Evolutionary conservation across 768 basidiomycete genomes (phyloP), one percentile per base, ranked within the genome.

Genomic region (Collybiopsis confluens): DNA sequence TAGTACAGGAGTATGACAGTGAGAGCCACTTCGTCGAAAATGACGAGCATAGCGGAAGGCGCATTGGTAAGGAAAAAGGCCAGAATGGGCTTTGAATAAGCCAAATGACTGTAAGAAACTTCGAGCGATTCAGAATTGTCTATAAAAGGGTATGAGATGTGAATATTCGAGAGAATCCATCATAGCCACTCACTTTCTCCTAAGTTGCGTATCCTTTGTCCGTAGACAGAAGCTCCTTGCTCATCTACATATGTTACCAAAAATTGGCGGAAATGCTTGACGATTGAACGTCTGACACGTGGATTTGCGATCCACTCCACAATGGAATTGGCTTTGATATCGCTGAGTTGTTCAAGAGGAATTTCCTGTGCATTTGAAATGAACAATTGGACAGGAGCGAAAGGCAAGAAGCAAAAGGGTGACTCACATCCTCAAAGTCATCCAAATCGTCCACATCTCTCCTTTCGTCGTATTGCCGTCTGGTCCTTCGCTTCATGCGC

Each of bases 41-140:
- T 90, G 50, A 83, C 76, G 38, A 99, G 82, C 90, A 98, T 96
- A 2, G 91, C 83, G 23, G 87, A 77, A 2, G 97, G 97, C 15
- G 90, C 91, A 69, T 97, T 98, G 64, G 90, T 93, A 47, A 99
- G 80, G 76, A 99, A 99, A 68, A 97, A 99, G 24, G 97, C 94
- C 27, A 99, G 77, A 62, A 98, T 94, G 3, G 97, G 90, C 62
- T 97, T 97, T 7, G 94, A 91, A 52, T 85, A 71, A 1, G 91
- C 88, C 16, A 99, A 82, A 65, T 99, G 96, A n/a, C 92, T 79
- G 69, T 95, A 98, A 1, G 95, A 98, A 23, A 98, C 91, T 69
- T 98, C 97, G 54, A 99, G 82, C 0, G 95, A 98, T 71, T 99
- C 97, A 30, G 95, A 84, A 70, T 99, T 98, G 64, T 86, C 97